Conservation (phyloP, 2,329 filamentous ascomycete species). For the Reticulascus tulasneorum region DNA sequence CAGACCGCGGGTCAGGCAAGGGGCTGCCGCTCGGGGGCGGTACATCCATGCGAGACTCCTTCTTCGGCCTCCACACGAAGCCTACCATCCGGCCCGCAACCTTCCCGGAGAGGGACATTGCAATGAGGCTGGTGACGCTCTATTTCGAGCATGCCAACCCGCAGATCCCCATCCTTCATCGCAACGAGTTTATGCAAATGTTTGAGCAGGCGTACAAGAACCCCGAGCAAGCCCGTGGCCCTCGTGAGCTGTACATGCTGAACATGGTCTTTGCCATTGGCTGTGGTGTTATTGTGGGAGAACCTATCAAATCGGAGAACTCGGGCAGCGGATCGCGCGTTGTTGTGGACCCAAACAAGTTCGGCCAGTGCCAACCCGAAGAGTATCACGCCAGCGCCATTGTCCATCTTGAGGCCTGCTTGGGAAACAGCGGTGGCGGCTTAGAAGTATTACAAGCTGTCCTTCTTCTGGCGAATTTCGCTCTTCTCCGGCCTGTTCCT, state of each 20-base stretch:
- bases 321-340: slow-evolving; percentile 24
- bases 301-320: slow-evolving; percentile 48
- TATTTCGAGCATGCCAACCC: slow-evolving; percentile 98
- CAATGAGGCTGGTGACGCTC: slow-evolving; percentile 66
- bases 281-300: slow-evolving; percentile 81
- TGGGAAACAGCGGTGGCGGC: slow-evolving; percentile 81
- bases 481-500: slow-evolving; percentile 82
- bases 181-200: slow-evolving; percentile 83
- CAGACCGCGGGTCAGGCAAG: slow-evolving; percentile 29
- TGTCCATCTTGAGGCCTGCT: slow-evolving; percentile 81
- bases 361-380: slow-evolving; percentile 70
- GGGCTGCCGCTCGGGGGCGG: slow-evolving; percentile 48
- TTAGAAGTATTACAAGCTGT: slow-evolving; percentile 94
- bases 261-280: slow-evolving; percentile 98
- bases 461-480: slow-evolving; percentile 84
- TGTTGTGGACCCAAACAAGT: slow-evolving; percentile 22
- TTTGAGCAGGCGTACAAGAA: slow-evolving; percentile 77
- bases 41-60: slow-evolving; percentile 89
- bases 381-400: slow-evolving; percentile 96
- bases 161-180: slow-evolving; percentile 89
- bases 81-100: slow-evolving; percentile 80
- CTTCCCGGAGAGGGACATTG: slow-evolving; percentile 77
- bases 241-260: slow-evolving; percentile 84
- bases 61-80: slow-evolving; percentile 92
- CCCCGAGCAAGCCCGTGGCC: slow-evolving; percentile 62